Percentiles rank a stretch among this genome's conserved stretches.
phyloP scores from a whole-genome alignment of 75 land plant genomes.

The Picea sitchensis region DNA sequence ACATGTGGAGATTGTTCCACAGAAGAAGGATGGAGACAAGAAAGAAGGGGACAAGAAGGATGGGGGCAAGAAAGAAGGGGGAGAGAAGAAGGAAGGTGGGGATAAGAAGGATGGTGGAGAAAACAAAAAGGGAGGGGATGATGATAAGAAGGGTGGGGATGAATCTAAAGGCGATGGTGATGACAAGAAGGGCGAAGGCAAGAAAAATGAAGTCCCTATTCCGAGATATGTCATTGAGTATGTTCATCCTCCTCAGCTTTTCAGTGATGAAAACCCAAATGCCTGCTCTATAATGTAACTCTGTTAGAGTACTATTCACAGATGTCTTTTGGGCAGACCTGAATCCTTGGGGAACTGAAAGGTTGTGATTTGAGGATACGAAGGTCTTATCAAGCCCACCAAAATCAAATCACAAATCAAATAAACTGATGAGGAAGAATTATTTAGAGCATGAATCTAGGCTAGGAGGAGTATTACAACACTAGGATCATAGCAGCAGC shows the following conservation, averaged over 20 bases:
- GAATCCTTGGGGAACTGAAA: constrained; percentile 1
- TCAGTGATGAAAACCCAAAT: constrained; percentile 37
- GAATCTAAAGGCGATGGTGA: constrained; percentile 6
- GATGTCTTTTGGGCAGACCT: background rate
- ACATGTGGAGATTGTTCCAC: constrained; percentile 49
- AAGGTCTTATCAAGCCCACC: background rate
- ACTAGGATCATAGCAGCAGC: no score
- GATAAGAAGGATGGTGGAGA: constrained; percentile 25
- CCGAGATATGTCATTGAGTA: constrained; percentile 11
- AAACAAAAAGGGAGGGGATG: constrained; percentile 10
- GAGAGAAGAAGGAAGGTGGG: constrained; percentile 19
- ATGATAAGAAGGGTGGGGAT: constrained; percentile 8
- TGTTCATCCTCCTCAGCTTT: constrained; percentile 28
- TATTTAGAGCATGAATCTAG: constrained; percentile 4
- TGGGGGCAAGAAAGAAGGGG: constrained; percentile 25
- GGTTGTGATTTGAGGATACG: background rate
- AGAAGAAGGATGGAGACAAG: constrained; percentile 16
- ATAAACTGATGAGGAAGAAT: background rate
- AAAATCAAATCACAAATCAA: background rate
- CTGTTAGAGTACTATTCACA: background rate
- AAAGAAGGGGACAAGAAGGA: constrained; percentile 23
- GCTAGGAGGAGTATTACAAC: no score
- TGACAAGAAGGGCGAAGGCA: constrained; percentile 11
- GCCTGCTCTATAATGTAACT: constrained; percentile 32
- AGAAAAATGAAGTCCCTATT: constrained; percentile 10